Evolutionary conservation across 495 filamentous ascomycete species (phyloP), one percentile per base, ranked within the genome.

Genomic region (Lophium mytilinum): DNA sequence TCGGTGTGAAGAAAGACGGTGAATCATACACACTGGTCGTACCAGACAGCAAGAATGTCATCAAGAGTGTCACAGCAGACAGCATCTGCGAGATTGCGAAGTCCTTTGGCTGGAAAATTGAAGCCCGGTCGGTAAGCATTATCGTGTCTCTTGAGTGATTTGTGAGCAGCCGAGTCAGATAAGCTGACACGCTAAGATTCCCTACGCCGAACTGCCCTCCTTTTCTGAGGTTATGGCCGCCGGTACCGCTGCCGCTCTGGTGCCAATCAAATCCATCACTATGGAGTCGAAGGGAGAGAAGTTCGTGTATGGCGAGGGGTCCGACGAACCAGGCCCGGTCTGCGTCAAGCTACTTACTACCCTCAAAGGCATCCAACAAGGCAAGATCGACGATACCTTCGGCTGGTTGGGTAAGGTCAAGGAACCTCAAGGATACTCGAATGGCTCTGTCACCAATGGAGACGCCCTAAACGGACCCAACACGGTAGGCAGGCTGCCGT

Each of bases 201-300:
- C 81, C 58, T 92, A 92, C 69, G 76, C 80, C n/a, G 92, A 98
- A 60, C 74, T 96, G 9, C 67, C 72, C 12, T 67, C 72, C 7
- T 96, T 97, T 72, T 76, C 76, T 45, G 93, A 98, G 70, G 83
- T 98, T 17, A 79, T 96, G 72, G 93, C 92, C 3, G 90, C 89
- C 1, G 93, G 93, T 0, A 98, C 93, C 0, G 93, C 93, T 4
- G 93, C 92, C 0, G 88, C 89, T 1, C 74, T 98, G 42, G 90
- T 96, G 9, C 93, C 93, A 0, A 89, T 98, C 66, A 83, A 83
- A 51, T 90, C 85, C 49, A 95, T 98, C 61, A 88, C 86, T 1
- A 83, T 86, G 67, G 79, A 77, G 60, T 80, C 79, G 4, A 77
- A 66, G 9, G 69, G 73, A n/a, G 85, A 91, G 58, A 86, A 79